Base-by-base conservation (phyloP, 164 flowering plant genomes). In the Vitis labrusca region DNA sequence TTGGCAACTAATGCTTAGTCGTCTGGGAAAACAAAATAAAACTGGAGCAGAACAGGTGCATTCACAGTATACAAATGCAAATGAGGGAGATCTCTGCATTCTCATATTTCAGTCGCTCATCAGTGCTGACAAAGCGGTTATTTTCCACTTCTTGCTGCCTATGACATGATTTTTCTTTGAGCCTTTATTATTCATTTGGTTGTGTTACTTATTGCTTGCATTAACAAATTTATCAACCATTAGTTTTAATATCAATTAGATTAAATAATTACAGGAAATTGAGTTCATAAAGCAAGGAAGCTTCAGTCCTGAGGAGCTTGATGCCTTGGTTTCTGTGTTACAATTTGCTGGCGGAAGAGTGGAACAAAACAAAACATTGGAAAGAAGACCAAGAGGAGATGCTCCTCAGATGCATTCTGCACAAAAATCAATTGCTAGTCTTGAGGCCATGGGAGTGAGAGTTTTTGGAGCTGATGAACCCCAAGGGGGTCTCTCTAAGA, bases 391-490 rank as follows among this genome's bases (percentile, higher is more conserved):
- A 11, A 78, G 71, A 48, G 88, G 81, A 73, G 82, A 75, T 73
- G 56, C 73, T 54, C 32, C 74, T 63, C 77, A 54, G 23, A 55
- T 56, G 65, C 83, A 88, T 58, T 65, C 91, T 47, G 17, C 60
- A 44, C 89, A 85, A 27, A 90, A 89, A 77, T 82, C 92, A 59
- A 48, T 93, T 67, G 50, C 91, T 74, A 76, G 77, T 68, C 73
- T 93, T 16, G 93, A 95, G 87, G 82, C 89, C 55, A 86, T 95
- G 88, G 98, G 99, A 50, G 93, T 95, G 66, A 85, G 85, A 77
- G 77, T 95, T 61, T 95, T 85, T 80, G 99, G 97, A 72, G 83
- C 90, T 71, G 77, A 81, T 71, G 85, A 79, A 63, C 72, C 85
- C 57, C 74, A 66, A 65, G 37, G 29, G 47, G 75, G 68, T 72